Conservation (phyloP, 75 land plant species). For the Picea glauca region DNA sequence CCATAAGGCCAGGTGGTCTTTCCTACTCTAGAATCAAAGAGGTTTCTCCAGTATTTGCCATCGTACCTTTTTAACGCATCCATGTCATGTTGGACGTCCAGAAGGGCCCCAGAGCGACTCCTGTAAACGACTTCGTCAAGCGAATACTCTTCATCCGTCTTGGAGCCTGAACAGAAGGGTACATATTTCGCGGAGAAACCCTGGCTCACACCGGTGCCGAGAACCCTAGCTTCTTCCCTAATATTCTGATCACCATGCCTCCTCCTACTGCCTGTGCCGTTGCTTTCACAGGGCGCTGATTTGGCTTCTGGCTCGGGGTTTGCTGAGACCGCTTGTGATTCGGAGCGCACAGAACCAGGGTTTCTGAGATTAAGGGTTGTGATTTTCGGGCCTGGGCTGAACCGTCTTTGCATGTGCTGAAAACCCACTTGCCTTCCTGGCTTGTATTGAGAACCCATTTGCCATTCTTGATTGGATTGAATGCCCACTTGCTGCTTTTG, state of each 20-base stretch:
- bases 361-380: not conserved
- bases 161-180: conserved; percentile 51
- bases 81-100: conserved; percentile 88
- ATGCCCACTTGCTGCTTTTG: not conserved
- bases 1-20: conserved; percentile 95
- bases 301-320: not conserved
- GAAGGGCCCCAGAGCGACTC: conserved; percentile 70
- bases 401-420: not conserved
- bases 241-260: conserved; percentile 43
- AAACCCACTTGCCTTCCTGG: not conserved
- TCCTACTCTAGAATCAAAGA: conserved; percentile 90
- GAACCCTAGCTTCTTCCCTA: conserved; percentile 44
- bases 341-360: not conserved
- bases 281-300: not conserved
- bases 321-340: not conserved
- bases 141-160: conserved; percentile 61
- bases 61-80: conserved; percentile 62
- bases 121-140: conserved; percentile 91
- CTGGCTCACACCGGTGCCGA: conserved; percentile 11
- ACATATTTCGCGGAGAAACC: conserved; percentile 85
- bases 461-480: not conserved
- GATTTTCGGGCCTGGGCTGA: not conserved
- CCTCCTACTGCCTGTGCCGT: not conserved
- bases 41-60: conserved; percentile 66
- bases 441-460: not conserved